These are phyloP conservation scores for Zopfochytrium polystomum DNA, from an alignment of 371 early-diverging fungal species.

Conservation along the genomic window DNA sequence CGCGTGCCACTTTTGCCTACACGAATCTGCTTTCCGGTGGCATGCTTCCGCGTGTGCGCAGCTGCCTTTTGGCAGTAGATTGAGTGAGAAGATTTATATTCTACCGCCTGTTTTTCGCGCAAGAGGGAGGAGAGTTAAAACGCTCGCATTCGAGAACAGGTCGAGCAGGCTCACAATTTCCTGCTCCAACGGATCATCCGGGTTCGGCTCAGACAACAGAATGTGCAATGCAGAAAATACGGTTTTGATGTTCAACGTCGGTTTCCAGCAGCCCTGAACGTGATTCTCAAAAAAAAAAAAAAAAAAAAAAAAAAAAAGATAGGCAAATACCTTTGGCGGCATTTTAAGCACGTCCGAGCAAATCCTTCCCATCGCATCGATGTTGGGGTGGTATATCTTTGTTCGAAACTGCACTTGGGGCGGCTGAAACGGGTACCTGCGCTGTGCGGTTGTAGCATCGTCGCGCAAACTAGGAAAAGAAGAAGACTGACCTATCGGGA, in stretches of 20 bases:
- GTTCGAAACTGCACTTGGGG: constrained; percentile 95
- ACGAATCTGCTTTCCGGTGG: too few species aligned
- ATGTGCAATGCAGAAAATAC: constrained; percentile 22
- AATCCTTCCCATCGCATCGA: constrained; percentile 93
- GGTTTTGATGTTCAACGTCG: constrained; percentile 26
- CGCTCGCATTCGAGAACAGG: background rate
- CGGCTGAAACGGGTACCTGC: constrained; percentile 90
- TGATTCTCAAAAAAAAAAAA: too few species aligned
- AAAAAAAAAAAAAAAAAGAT: background rate
- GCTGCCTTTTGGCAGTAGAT: too few species aligned
- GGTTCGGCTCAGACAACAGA: constrained; percentile 30
- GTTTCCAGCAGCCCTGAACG: constrained; percentile 23
- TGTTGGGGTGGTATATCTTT: constrained; percentile 97
- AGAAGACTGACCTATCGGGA: constrained; percentile 11
- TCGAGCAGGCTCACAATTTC: constrained; percentile 17
- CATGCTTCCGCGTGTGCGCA: too few species aligned
- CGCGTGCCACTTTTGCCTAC: too few species aligned
- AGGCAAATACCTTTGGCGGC: constrained; percentile 17
- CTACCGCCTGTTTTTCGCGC: background rate
- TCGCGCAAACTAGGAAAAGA: background rate
- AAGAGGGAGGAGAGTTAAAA: background rate
- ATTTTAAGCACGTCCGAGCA: constrained; percentile 93
- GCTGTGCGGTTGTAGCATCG: background rate
- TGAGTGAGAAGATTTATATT: background rate
- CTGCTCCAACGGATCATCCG: constrained; percentile 30